phyloP scores from a whole-genome alignment of 202 grass and related monocot genomes.

The Eragrostis tef region DNA sequence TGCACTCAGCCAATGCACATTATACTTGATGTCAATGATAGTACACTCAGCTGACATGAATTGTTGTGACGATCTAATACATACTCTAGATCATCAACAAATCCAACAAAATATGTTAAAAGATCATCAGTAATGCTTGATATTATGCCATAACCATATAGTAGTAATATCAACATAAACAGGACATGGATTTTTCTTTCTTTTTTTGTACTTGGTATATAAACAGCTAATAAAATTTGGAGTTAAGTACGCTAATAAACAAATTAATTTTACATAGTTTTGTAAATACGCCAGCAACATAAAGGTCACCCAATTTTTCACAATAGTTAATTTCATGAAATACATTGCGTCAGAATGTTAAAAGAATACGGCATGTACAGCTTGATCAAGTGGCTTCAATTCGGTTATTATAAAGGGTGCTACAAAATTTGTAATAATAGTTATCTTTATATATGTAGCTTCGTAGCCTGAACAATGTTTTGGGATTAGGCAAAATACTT shows the following conservation, averaged over 20 bases:
- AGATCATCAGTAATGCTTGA: background rate
- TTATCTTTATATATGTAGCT: background rate
- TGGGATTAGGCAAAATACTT: background rate
- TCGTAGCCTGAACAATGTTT: background rate
- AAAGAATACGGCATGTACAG: background rate
- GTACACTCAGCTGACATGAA: no score
- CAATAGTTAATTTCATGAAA: no score
- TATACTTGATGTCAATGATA: background rate
- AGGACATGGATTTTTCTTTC: background rate
- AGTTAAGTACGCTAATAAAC: background rate
- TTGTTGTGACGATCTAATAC: no score
- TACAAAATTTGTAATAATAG: background rate
- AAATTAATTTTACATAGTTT: background rate
- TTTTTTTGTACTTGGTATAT: background rate
- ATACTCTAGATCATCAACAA: no score
- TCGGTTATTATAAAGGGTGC: background rate
- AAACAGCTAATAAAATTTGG: background rate
- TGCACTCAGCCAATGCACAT: background rate
- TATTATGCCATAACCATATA: background rate
- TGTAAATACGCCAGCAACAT: background rate
- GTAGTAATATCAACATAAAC: background rate
- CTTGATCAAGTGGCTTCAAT: background rate
- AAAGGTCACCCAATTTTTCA: background rate
- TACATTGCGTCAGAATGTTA: background rate
- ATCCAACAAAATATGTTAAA: background rate